phyloP scores from a whole-genome alignment of 257 asterid genomes.

The Scutellaria barbata region DNA sequence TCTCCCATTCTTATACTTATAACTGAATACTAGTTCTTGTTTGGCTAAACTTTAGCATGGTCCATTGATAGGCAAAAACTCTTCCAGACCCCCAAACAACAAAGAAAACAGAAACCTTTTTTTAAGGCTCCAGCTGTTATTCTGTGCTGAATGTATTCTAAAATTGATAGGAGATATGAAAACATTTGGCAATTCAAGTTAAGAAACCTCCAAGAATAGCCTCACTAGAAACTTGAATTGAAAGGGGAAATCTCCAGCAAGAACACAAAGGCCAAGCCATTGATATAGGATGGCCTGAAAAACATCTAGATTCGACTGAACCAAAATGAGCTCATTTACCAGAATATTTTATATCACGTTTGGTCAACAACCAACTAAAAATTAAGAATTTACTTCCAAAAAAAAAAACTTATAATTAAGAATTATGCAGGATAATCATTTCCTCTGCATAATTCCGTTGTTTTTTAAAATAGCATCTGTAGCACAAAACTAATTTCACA shows the following conservation, averaged over 20 bases:
- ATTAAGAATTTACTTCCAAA: not conserved
- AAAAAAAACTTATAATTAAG: no score
- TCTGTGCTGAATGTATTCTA: not conserved
- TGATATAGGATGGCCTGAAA: not conserved
- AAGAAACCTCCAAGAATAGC: not conserved
- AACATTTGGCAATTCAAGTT: not conserved
- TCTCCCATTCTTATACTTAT: not conserved
- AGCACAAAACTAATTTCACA: slow-evolving; percentile 19
- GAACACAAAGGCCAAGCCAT: not conserved
- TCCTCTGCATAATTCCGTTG: not conserved
- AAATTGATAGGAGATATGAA: not conserved
- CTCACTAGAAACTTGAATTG: not conserved
- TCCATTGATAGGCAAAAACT: not conserved
- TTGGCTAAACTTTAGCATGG: not conserved
- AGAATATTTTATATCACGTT: not conserved
- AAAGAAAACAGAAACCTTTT: not conserved
- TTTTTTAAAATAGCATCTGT: slow-evolving; percentile 20
- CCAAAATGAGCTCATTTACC: not conserved
- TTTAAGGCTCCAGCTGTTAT: not conserved
- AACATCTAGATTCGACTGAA: not conserved
- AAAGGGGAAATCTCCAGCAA: slow-evolving; percentile 10
- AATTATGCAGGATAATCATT: slow-evolving; percentile 7
- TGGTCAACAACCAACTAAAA: slow-evolving; percentile 1
- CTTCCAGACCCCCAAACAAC: not conserved
- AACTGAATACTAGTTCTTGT: not conserved